Conservation (phyloP, 2,329 filamentous ascomycete genomes). For the Colletotrichum falcatum region DNA sequence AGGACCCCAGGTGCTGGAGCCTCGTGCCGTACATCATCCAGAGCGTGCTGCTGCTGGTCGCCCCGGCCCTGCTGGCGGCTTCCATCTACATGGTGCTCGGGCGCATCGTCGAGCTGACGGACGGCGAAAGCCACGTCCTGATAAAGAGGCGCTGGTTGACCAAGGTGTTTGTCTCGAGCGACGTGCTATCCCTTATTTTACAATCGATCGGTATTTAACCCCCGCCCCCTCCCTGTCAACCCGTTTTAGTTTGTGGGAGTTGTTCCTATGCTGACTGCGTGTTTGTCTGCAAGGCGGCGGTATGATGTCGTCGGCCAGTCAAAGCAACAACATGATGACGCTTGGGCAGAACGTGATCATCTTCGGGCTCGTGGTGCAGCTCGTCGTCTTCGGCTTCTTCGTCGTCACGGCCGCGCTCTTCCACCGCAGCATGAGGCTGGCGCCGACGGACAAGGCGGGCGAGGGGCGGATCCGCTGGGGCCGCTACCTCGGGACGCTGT, state of each 20-base stretch:
- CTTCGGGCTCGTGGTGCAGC: constrained; percentile 64
- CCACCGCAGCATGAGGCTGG: constrained; percentile 48
- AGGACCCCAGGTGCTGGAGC: too few relatives aligned
- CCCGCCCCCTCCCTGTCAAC: too few relatives aligned
- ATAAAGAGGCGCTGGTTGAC: too few relatives aligned
- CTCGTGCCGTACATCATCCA: constrained; percentile 20
- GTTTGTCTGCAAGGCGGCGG: too few relatives aligned
- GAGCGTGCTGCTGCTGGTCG: constrained; percentile 44
- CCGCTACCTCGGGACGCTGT: constrained; percentile 48
- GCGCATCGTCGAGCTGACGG: constrained; percentile 47
- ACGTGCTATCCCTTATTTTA: constrained; percentile 57
- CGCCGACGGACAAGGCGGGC: constrained; percentile 39
- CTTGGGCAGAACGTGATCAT: too few relatives aligned
- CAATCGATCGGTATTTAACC: too few relatives aligned
- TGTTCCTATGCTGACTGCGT: too few relatives aligned
- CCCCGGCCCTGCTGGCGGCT: constrained; percentile 40
- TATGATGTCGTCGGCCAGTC: too few relatives aligned
- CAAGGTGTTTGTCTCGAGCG: constrained; percentile 58
- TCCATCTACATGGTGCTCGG: constrained; percentile 47
- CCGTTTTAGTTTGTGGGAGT: too few relatives aligned
- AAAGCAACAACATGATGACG: too few relatives aligned
- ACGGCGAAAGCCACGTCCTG: too few relatives aligned
- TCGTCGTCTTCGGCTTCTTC: constrained; percentile 66
- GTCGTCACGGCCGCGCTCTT: constrained; percentile 59
- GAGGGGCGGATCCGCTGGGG: constrained; percentile 44